Evolutionary conservation across 371 early-diverging fungal genomes (phyloP), one percentile per base, ranked within the genome.

Genomic region (Mortierella sp.): DNA sequence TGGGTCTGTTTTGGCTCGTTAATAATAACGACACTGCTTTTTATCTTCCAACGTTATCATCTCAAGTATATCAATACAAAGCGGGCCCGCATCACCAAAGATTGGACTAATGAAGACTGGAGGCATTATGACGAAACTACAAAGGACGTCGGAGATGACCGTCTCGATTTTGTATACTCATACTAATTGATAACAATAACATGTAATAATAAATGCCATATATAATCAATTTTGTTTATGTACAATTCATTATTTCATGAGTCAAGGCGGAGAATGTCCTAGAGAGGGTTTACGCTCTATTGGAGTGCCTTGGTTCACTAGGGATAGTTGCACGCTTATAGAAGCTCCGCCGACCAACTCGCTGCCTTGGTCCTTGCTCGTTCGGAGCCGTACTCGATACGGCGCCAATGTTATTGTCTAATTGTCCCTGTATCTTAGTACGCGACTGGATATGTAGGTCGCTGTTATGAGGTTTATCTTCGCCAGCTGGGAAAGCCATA

Each of bases 61-160:
- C 65, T 71, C 33, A 58, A 16, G 21, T 33, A 53, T 5, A 43
- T 70, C 21, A 77, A 68, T 53, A 40, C 60, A 2, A 61, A 64
- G 38, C 67, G 77, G 5, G 77, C 66, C 52, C 8, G 58, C 28
- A 69, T 65, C 50, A 77, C 83, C n/a, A 58, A 57, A 50, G 33
- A 66, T 16, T 81, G 82, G 82, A 76, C 82, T 8, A n/a, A 59
- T 6, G 70, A 69, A 21, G 83, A 83, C 47, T 77, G 83, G 78
- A 74, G 57, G 22, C 63, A 68, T 52, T 83, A 83, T 15, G 48
- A 77, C 24, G 61, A 68, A 57, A 77, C 61, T 19, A 71, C 72
- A 21, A 60, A 64, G 15, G 72, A 71, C 47, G 57, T 71, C 11
- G 78, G 78, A 21, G 78, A 83, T 60, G 83, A 69, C 28, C 69